Percentiles rank a stretch among this genome's conserved stretches.
Conservation (phyloP, 2,329 filamentous ascomycete genomes). For the Dactylella cylindrospora region DNA sequence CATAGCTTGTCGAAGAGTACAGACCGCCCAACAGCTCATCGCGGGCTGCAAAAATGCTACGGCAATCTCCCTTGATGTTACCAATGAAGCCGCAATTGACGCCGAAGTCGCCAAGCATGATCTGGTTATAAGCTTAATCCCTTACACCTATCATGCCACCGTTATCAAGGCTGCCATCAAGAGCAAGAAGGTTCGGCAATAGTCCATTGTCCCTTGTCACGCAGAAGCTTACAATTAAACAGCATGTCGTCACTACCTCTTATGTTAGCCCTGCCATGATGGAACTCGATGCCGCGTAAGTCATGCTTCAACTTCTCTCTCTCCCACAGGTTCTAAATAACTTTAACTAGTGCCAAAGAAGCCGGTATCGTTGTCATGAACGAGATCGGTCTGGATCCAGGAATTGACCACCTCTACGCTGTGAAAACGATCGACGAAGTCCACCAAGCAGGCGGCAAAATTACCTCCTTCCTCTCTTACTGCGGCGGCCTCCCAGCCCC, state of each 20-base stretch:
- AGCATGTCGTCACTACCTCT: conserved; percentile 87
- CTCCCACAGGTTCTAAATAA: neutral
- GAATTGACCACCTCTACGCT: conserved; percentile 75
- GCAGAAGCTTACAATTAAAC: no score
- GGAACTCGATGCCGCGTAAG: conserved; percentile 68
- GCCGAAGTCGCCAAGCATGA: conserved; percentile 77
- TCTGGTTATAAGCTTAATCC: conserved; percentile 78
- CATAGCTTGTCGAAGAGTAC: conserved; percentile 77
- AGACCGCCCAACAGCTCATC: conserved; percentile 72
- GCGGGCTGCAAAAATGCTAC: conserved; percentile 70
- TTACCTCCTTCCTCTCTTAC: conserved; percentile 77
- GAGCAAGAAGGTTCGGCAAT: conserved; percentile 70
- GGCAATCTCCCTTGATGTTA: conserved; percentile 83
- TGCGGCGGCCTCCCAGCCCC: conserved; percentile 75
- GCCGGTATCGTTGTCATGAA: conserved; percentile 98
- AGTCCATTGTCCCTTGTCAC: no score
- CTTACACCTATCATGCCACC: conserved; percentile 82
- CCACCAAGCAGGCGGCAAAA: conserved; percentile 83
- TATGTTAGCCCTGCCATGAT: conserved; percentile 92
- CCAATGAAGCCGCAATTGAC: conserved; percentile 73
- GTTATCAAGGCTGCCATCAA: conserved; percentile 94
- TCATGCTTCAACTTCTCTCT: neutral
- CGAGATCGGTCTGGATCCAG: conserved; percentile 79
- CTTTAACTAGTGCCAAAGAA: conserved; percentile 66
- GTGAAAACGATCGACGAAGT: conserved; percentile 85